Evolutionary conservation across 768 basidiomycete species (phyloP).

Genomic region (Amylocystis lapponica): DNA sequence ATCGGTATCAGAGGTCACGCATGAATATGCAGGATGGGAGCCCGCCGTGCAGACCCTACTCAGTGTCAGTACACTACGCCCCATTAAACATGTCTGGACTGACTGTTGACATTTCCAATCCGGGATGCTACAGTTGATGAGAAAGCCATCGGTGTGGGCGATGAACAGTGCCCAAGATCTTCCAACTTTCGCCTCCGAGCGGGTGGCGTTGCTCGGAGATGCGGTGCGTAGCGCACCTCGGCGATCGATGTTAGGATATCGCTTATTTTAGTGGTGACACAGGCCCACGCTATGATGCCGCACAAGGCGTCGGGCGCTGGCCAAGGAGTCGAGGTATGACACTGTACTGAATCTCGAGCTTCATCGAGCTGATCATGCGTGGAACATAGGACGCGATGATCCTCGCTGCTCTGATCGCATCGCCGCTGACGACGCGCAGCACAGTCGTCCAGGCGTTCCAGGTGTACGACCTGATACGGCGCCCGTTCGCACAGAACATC

Average conservation of each 20-base stretch:
- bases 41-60: constrained; percentile 13
- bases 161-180: constrained; percentile 15
- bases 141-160: constrained; percentile 16
- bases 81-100: not conserved
- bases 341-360: not conserved
- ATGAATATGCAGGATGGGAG: constrained; percentile 16
- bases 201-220: constrained; percentile 24
- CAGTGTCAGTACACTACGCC: too few relatives aligned
- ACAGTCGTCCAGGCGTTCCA: constrained; percentile 25
- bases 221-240: constrained; percentile 23
- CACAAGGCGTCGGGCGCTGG: constrained; percentile 45
- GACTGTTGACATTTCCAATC: too few relatives aligned
- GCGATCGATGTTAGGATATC: too few relatives aligned
- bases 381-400: constrained; percentile 28
- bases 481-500: constrained; percentile 24
- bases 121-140: constrained; percentile 13
- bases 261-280: too few relatives aligned
- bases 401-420: constrained; percentile 23
- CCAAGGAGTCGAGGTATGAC: constrained; percentile 46
- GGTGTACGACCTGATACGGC: too few relatives aligned
- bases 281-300: constrained; percentile 44
- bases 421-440: constrained; percentile 13
- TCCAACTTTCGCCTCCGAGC: constrained; percentile 17
- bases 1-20: constrained; percentile 12
- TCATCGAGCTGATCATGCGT: not conserved